Conservation (phyloP, 2,329 filamentous ascomycete genomes). For the Paraconiothyrium sp. region DNA sequence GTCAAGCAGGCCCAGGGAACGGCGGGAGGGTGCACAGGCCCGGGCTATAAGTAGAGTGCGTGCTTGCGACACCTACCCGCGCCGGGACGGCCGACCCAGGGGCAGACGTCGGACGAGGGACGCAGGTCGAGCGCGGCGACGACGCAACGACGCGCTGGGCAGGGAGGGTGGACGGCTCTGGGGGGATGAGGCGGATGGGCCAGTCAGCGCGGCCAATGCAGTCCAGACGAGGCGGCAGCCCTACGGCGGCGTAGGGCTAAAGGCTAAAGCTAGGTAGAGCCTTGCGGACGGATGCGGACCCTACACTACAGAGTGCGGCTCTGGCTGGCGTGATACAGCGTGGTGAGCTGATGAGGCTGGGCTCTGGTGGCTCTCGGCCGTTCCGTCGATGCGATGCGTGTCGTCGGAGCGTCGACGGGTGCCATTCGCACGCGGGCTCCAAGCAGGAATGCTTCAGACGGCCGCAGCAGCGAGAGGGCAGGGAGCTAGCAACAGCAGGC, state of each 20-base stretch:
- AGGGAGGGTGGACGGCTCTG: background rate
- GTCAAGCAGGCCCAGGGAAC: background rate
- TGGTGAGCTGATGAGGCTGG: background rate
- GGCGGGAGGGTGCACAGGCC: slow-evolving; percentile 17
- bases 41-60: slow-evolving; percentile 11
- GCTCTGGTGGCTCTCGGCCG: background rate
- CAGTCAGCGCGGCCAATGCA: slow-evolving; percentile 7
- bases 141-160: background rate
- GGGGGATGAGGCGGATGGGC: slow-evolving; percentile 10
- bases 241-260: slow-evolving; percentile 15
- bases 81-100: slow-evolving; percentile 15
- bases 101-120: slow-evolving; percentile 1
- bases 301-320: slow-evolving; percentile 12
- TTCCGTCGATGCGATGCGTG: background rate
- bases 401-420: slow-evolving; percentile 26
- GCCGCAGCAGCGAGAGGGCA: slow-evolving; percentile 12
- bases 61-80: slow-evolving; percentile 4
- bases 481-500: slow-evolving; percentile 5
- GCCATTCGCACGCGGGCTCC: slow-evolving; percentile 33
- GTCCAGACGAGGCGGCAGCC: slow-evolving; percentile 9
- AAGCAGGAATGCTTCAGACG: slow-evolving; percentile 29
- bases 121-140: slow-evolving; percentile 1
- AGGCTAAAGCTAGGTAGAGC: slow-evolving; percentile 6
- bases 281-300: slow-evolving; percentile 4
- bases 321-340: background rate